phyloP scores from a whole-genome alignment of 2,329 filamentous ascomycete genomes.

The Tolypocladium tundrense region DNA sequence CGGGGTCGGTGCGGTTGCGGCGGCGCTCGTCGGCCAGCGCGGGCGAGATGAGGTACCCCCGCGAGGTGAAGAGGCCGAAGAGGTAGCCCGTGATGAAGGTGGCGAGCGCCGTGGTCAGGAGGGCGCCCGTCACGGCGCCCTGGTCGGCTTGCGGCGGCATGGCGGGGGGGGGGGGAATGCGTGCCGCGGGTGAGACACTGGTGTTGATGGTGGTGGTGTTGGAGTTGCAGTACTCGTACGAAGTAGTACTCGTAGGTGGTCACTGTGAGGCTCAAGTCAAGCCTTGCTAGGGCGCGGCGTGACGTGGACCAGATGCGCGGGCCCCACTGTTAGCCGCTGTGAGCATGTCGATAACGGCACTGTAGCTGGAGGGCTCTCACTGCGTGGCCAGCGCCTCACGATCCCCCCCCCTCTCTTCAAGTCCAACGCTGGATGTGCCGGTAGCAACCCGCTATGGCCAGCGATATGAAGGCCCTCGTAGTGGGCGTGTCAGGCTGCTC shows the following conservation, averaged over 20 bases:
- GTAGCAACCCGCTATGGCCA: constrained; percentile 14
- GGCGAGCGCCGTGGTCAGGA: constrained; percentile 64
- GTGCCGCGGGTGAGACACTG: not conserved
- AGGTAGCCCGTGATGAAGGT: constrained; percentile 70
- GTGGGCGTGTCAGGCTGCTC: constrained; percentile 83
- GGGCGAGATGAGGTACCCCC: constrained; percentile 48
- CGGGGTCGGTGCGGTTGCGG: constrained; percentile 46
- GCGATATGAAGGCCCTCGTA: constrained; percentile 43
- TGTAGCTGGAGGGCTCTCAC: not conserved
- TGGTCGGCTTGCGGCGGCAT: constrained; percentile 23
- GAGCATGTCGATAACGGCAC: not conserved
- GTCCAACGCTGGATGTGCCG: not conserved
- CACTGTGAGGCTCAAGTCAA: not conserved
- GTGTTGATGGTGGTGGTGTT: not conserved
- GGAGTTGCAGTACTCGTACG: not conserved
- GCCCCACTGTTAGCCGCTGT: not conserved
- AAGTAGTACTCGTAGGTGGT: too few relatives aligned
- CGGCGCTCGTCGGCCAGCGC: constrained; percentile 45
- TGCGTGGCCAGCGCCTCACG: not conserved
- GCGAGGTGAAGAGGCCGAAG: constrained; percentile 63
- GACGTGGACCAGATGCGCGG: not conserved
- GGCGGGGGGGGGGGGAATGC: constrained; percentile 2
- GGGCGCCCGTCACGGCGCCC: constrained; percentile 40
- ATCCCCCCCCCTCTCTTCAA: not conserved
- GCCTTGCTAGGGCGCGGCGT: not conserved